Evolutionary conservation across 2,329 filamentous ascomycete species (phyloP).

Genomic region (Paraconiothyrium sp.): DNA sequence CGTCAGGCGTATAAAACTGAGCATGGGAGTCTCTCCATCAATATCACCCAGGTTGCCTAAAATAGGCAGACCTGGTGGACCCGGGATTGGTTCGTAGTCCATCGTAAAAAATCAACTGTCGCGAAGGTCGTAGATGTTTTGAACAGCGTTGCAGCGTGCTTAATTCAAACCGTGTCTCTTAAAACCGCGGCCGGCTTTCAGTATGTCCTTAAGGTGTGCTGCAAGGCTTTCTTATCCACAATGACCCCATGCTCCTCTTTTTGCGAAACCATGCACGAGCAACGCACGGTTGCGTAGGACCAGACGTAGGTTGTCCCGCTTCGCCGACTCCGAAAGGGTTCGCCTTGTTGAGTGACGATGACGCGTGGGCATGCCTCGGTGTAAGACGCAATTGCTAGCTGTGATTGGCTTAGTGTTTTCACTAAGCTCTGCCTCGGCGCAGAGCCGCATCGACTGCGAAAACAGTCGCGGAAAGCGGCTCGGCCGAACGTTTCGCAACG

Average conservation of each 20-base stretch:
- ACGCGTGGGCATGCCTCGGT: constrained; percentile 19
- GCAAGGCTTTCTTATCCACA: neutral
- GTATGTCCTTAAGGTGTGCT: neutral
- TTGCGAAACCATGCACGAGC: neutral
- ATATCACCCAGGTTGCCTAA: constrained; percentile 73
- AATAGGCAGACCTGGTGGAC: constrained; percentile 70
- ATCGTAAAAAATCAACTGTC: neutral
- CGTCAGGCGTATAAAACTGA: constrained; percentile 66
- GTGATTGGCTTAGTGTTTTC: constrained; percentile 9
- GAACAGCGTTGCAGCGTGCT: neutral
- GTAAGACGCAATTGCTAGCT: neutral
- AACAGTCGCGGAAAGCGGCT: neutral
- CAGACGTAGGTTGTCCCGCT: constrained; percentile 10
- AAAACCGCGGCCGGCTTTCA: neutral
- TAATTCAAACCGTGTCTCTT: neutral
- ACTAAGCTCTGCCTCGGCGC: constrained; percentile 9
- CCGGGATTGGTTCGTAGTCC: constrained; percentile 62
- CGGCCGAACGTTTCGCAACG: neutral
- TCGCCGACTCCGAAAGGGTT: constrained; percentile 19
- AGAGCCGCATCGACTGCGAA: constrained; percentile 8
- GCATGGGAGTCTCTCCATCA: constrained; percentile 65
- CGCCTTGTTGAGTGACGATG: constrained; percentile 6
- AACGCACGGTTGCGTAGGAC: constrained; percentile 6
- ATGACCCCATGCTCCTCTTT: neutral
- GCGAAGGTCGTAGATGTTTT: neutral